A percentile compares a stretch with the other conserved stretches of the same genome.
phyloP scores from a whole-genome alignment of 306 rosid species.

The Fagus sylvatica region DNA sequence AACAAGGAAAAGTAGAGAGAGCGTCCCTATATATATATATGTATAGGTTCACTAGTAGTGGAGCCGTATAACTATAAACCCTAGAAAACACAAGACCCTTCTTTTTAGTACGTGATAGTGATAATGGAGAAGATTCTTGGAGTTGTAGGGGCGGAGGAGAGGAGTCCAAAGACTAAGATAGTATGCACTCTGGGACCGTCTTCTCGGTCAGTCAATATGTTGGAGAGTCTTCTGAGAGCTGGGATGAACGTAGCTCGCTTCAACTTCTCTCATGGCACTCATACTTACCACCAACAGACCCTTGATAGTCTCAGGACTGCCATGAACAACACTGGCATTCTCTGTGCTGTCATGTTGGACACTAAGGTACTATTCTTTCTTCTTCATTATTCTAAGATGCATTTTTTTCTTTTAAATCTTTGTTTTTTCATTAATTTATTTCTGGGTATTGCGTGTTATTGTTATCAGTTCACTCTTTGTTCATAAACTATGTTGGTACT shows the following conservation, averaged over 20 bases:
- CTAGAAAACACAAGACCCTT: no score
- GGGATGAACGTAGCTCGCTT: slow-evolving; percentile 47
- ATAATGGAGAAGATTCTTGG: slow-evolving; percentile 16
- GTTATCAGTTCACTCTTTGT: no score
- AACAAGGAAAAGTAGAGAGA: no score
- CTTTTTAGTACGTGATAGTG: no score
- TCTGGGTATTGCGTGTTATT: neutral
- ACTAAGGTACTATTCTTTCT: neutral
- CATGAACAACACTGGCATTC: slow-evolving; percentile 35
- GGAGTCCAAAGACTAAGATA: slow-evolving; percentile 23
- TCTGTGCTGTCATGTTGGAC: slow-evolving; percentile 35
- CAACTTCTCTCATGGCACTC: slow-evolving; percentile 43
- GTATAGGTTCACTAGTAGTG: no score
- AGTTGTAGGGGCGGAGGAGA: neutral
- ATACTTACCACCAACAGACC: slow-evolving; percentile 44
- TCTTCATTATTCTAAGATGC: neutral
- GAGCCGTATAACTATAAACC: no score
- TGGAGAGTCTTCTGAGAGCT: slow-evolving; percentile 25
- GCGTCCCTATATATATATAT: no score
- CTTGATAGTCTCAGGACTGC: slow-evolving; percentile 33
- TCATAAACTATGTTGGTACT: neutral
- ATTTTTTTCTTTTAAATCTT: neutral
- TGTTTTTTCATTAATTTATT: neutral
- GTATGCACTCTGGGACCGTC: slow-evolving; percentile 31
- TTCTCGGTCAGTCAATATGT: slow-evolving; percentile 11